Base-by-base conservation (phyloP, 164 flowering plant genomes). In the Sedum album region DNA sequence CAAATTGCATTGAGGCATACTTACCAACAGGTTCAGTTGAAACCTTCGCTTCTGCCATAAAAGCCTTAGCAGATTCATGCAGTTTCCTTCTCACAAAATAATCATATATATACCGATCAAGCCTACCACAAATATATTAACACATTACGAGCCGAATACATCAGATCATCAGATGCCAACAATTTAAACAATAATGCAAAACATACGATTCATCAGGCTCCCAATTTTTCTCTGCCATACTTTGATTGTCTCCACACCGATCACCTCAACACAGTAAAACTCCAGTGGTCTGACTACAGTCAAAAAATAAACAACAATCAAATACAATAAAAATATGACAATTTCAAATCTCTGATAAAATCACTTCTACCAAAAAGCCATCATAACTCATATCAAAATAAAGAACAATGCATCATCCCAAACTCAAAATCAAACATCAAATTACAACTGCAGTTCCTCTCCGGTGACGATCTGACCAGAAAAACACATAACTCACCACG, bases 1-100 rank as follows among this genome's bases (percentile, higher is more conserved):
- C 17, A 13, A 31, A 60, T 23, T 1, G 21, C 55, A 21, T 33
- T 9, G 31, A 9, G 72, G 65, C 39, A 49, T 46, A 39, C 73
- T 79, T 86, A 92, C 97, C 97, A 73, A 92, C 96, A 71, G 96
- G 92, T 74, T 89, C 91, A 6, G 89, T 79, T 31, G 96, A 86
- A 69, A 92, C 94, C 79, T 92, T 88, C 71, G 94, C 94, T 75
- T 92, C 97, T 0, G 82, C 68, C 97, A 86, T 85, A 78, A 92
- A 92, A 69, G 96, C 94, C 77, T 89, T 89, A 1, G 94, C 96
- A 38, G 97, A 86, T 65, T 77, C 77, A 65, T 86, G 87, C 76
- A 92, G 73, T 68, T 89, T 88, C 69, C 91, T 84, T 71, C 89
- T 92, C 81, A 88, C 60, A 70, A 92, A 74, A 73, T 92, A 92